These are phyloP conservation scores for Isabelozyma pseudorhagii DNA, from an alignment of 805 yeast genomes.

Conservation along the genomic window DNA sequence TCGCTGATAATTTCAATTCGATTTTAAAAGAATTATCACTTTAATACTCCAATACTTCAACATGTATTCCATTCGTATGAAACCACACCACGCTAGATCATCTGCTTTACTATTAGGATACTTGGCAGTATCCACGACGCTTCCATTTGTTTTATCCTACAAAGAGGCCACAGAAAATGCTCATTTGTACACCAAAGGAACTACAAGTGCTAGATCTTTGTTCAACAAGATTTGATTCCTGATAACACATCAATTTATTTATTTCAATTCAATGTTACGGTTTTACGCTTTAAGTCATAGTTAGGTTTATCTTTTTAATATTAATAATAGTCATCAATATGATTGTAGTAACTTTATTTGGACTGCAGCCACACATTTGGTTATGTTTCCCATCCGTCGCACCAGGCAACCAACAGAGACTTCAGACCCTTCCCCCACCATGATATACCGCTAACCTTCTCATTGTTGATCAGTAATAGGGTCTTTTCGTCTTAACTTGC, in stretches of 20 bases:
- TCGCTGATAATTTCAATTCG: no score
- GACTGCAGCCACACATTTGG: background rate
- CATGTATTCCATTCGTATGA: conserved; percentile 22
- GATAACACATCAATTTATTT: background rate
- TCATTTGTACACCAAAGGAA: conserved; percentile 25
- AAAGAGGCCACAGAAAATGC: conserved; percentile 26
- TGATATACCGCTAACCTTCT: no score
- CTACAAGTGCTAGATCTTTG: conserved; percentile 31
- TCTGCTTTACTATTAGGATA: conserved; percentile 34
- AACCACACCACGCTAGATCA: conserved; percentile 7
- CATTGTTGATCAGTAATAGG: no score
- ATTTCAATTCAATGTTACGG: background rate
- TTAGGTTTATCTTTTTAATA: background rate
- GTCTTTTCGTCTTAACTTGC: no score
- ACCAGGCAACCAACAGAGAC: background rate
- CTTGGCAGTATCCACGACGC: conserved; percentile 36
- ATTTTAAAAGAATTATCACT: background rate
- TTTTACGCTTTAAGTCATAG: background rate
- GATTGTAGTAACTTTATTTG: no score
- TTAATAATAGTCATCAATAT: no score
- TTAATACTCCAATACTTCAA: background rate
- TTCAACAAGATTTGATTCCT: conserved; percentile 28
- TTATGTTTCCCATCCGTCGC: background rate
- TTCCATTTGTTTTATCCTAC: conserved; percentile 40
- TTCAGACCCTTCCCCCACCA: background rate